Evolutionary conservation across 495 filamentous ascomycete genomes (phyloP).

Genomic region (Hypoxylon cercidicola): DNA sequence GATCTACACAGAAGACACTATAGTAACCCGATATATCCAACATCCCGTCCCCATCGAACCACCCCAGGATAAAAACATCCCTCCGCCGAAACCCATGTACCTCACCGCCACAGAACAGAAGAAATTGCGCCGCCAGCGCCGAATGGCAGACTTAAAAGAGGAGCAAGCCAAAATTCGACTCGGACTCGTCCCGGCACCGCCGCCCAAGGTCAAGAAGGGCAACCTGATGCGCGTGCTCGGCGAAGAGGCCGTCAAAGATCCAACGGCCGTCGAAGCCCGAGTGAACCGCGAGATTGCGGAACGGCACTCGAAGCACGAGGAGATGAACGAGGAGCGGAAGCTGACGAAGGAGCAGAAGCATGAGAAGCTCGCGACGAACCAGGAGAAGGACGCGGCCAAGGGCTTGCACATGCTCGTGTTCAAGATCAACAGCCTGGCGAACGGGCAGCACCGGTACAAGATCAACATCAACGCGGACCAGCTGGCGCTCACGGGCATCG

Average conservation of each 20-base stretch:
- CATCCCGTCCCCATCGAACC: slow-evolving; percentile 93
- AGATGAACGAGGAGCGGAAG: slow-evolving; percentile 86
- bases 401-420: slow-evolving; percentile 87
- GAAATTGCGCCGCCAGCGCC: slow-evolving; percentile 88
- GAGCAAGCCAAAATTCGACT: slow-evolving; percentile 94
- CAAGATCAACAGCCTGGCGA: slow-evolving; percentile 85
- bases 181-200: slow-evolving; percentile 86
- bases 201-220: slow-evolving; percentile 93
- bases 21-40: slow-evolving; percentile 89
- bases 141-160: slow-evolving; percentile 93
- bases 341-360: slow-evolving; percentile 88
- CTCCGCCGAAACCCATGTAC: slow-evolving; percentile 88
- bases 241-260: slow-evolving; percentile 96
- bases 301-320: slow-evolving; percentile 77
- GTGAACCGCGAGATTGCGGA: slow-evolving; percentile 92
- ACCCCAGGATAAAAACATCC: slow-evolving; percentile 84
- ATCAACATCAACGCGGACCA: slow-evolving; percentile 92
- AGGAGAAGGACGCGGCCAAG: slow-evolving; percentile 86
- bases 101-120: slow-evolving; percentile 90
- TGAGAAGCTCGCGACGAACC: slow-evolving; percentile 84
- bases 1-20: slow-evolving; percentile 79
- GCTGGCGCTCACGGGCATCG: slow-evolving; percentile 82
- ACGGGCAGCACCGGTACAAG: slow-evolving; percentile 92
- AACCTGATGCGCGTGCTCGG: slow-evolving; percentile 99
- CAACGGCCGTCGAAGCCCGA: slow-evolving; percentile 93